phyloP scores from a whole-genome alignment of 495 filamentous ascomycete species.

The Lasiosphaeria miniovina region DNA sequence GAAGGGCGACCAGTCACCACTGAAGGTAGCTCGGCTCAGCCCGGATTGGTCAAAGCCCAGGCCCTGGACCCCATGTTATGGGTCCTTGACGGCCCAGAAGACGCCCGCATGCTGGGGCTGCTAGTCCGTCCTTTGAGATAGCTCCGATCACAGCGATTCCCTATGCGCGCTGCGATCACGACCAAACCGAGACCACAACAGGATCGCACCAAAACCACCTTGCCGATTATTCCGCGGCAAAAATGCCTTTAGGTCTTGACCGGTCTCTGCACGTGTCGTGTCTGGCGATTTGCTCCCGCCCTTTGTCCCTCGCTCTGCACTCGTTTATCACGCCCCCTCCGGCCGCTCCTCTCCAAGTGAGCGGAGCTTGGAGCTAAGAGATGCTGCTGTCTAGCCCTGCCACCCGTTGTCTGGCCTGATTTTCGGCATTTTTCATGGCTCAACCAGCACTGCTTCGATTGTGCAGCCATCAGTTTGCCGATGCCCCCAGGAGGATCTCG shows the following conservation, averaged over 20 bases:
- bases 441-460: too few relatives aligned
- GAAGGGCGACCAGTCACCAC: too few relatives aligned
- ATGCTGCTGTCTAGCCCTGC: too few relatives aligned
- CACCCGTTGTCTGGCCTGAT: too few relatives aligned
- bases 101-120: conserved; percentile 7
- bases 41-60: background rate
- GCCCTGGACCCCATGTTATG: background rate
- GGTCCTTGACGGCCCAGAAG: background rate
- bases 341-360: too few relatives aligned
- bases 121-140: conserved; percentile 16
- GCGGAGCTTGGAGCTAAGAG: too few relatives aligned
- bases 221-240: background rate
- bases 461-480: too few relatives aligned
- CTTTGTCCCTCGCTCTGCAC: conserved; percentile 3
- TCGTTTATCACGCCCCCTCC: conserved; percentile 8
- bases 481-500: too few relatives aligned
- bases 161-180: conserved; percentile 17
- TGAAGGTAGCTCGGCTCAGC: background rate
- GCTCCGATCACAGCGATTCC: conserved; percentile 16
- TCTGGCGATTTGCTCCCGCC: conserved; percentile 6
- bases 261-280: background rate
- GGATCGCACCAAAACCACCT: conserved; percentile 2
- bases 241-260: background rate
- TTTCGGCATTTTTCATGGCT: too few relatives aligned
- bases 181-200: conserved; percentile 15